Percentiles rank a stretch among this genome's conserved stretches.
These are phyloP conservation scores for Rhododendron vialii DNA, from an alignment of 148 eudicot species.

Conservation along the genomic window DNA sequence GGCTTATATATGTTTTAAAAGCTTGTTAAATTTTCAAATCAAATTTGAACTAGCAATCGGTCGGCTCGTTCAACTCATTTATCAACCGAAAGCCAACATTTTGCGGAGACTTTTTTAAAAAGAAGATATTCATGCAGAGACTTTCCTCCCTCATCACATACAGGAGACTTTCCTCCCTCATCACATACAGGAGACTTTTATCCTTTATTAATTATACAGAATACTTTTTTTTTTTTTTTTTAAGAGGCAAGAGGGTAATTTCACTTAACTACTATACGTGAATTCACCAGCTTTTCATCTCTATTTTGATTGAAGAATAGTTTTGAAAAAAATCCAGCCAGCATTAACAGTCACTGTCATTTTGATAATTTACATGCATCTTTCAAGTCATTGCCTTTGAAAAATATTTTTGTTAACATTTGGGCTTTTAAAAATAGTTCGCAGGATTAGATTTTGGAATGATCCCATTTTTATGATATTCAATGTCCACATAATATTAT, in stretches of 20 bases:
- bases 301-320: not conserved
- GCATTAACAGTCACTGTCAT: not conserved
- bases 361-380: not conserved
- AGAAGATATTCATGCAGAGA: not conserved
- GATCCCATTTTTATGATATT: not conserved
- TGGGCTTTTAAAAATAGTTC: not conserved
- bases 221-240: too few species aligned
- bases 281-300: not conserved
- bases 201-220: too few species aligned
- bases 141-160: not conserved
- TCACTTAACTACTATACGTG: not conserved
- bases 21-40: too few species aligned
- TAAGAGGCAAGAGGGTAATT: too few species aligned
- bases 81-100: not conserved
- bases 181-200: not conserved
- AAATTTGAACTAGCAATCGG: too few species aligned
- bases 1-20: too few species aligned
- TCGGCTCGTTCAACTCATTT: not conserved
- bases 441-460: not conserved
- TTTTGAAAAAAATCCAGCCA: too few species aligned
- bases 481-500: not conserved
- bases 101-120: not conserved
- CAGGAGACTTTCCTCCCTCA: not conserved
- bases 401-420: not conserved
- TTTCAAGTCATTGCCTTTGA: not conserved